Base-by-base conservation (phyloP, 1,139 yeast genomes). In the Candida labiduridarum region DNA sequence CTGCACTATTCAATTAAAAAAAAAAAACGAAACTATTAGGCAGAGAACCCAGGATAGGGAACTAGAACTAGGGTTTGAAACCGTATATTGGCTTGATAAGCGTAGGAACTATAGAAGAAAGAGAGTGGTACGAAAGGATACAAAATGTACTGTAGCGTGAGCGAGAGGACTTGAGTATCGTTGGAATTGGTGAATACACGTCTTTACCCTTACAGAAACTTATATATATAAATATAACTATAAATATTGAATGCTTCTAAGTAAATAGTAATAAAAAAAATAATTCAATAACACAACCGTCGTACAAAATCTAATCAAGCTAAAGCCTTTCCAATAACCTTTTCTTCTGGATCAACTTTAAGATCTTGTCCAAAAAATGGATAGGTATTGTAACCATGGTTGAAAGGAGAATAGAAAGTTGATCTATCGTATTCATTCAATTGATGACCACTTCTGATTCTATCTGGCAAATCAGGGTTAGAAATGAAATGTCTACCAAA, bases 381-480 rank as follows among this genome's bases (percentile, higher is more conserved):
- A 46, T 56, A 56, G 15, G 67, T 65, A 49, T 66, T 67, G 54
- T 66, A 67, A 29, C 69, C 69, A 59, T 59, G 58, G 50, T 65
- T 61, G 33, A 41, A 49, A 4, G 48, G 41, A n/a, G 50, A 39
- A 52, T 67, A 68, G 54, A 68, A 68, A 2, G 58, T 49, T 10
- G 40, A 41, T 59, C 71, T 62, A 41, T 64, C 61, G 51, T 66
- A 67, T 3, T 57, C 57, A 49, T 69, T 74, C 56, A 81, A 68
- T 34, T 69, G 70, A 45, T 58, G 51, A 14, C 80, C 81, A 36
- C 78, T 64, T 48, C 69, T 68, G 39, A 81, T 62, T 63, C 84
- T 73, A 15, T 70, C 57, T 6, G 72, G 75, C 44, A 82, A 67
- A 63, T 82, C 85, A 2, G 85, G 85, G 64, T 80, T 82, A 5